phyloP scores from a whole-genome alignment of 768 basidiomycete species.

The Boletus tylopilopsis region DNA sequence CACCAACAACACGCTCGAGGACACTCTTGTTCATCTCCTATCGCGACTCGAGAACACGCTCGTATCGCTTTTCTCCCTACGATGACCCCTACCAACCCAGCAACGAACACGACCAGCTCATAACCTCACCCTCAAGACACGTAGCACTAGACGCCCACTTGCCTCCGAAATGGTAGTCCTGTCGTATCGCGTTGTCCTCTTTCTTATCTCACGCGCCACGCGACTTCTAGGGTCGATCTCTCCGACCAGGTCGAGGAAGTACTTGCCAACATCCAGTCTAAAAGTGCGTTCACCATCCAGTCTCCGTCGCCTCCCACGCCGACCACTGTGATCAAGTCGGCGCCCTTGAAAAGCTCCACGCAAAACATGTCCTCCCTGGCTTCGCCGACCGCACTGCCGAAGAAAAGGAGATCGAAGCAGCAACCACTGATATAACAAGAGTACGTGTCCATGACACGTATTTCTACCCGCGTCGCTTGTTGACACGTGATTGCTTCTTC shows the following conservation, averaged over 20 bases:
- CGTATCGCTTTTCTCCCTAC: slow-evolving; percentile 43
- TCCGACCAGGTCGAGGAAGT: slow-evolving; percentile 87
- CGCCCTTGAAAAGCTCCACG: slow-evolving; percentile 91
- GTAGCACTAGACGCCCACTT: slow-evolving; percentile 55
- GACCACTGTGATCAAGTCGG: slow-evolving; percentile 51
- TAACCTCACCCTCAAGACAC: slow-evolving; percentile 37
- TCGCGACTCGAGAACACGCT: slow-evolving; percentile 66
- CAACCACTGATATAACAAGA: slow-evolving; percentile 85
- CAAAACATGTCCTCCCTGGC: slow-evolving; percentile 93
- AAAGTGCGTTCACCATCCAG: slow-evolving; percentile 55
- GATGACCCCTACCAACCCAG: slow-evolving; percentile 43
- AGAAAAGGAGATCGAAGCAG: slow-evolving; percentile 87
- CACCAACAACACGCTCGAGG: slow-evolving; percentile 71
- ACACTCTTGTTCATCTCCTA: slow-evolving; percentile 94
- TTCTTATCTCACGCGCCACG: slow-evolving; percentile 17
- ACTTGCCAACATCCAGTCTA: slow-evolving; percentile 61
- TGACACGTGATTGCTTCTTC: slow-evolving; percentile 11
- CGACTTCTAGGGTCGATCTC: slow-evolving; percentile 73
- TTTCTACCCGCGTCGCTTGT: neutral
- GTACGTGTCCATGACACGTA: slow-evolving; percentile 40
- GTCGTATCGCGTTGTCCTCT: neutral
- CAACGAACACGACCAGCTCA: slow-evolving; percentile 67
- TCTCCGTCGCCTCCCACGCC: slow-evolving; percentile 9
- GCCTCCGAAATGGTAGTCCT: slow-evolving; percentile 80
- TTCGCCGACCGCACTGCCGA: slow-evolving; percentile 94